Conservation (phyloP, 78 protist species). For the Dictyostelium purpureum region DNA sequence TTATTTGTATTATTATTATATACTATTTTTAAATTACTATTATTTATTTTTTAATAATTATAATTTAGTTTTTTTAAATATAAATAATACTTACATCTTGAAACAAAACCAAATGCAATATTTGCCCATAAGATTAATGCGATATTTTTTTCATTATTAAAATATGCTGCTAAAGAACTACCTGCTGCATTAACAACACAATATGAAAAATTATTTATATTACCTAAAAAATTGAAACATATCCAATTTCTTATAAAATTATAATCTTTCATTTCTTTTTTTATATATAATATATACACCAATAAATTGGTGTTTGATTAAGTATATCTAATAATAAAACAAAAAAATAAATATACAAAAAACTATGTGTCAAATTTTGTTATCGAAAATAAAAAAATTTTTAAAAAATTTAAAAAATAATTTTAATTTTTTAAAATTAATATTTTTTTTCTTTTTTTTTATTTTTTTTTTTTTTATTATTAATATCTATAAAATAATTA, state of each 20-base stretch:
- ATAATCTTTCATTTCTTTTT: background rate
- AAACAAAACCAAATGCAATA: slow-evolving; percentile 72
- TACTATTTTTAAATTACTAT: background rate
- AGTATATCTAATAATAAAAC: too few species aligned
- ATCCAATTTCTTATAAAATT: slow-evolving; percentile 66
- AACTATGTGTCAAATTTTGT: too few species aligned
- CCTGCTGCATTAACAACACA: slow-evolving; percentile 74
- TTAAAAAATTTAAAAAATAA: too few species aligned
- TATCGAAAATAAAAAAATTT: too few species aligned
- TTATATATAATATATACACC: background rate
- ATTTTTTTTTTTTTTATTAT: too few species aligned
- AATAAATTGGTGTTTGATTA: too few species aligned
- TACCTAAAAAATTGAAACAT: slow-evolving; percentile 77
- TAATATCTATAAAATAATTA: too few species aligned
- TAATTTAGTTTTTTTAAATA: background rate
- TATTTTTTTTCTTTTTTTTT: too few species aligned
- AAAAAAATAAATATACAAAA: too few species aligned
- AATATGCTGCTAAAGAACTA: background rate
- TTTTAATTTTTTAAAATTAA: too few species aligned
- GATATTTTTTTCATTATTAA: slow-evolving; percentile 15
- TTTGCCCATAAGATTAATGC: slow-evolving; percentile 62
- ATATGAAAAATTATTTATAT: slow-evolving; percentile 76
- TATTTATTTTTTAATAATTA: background rate
- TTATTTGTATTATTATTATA: background rate
- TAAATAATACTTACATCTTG: slow-evolving; percentile 26